Conservation (phyloP, 352 stramenopile genomes). For the Phytophthora crassamura region DNA sequence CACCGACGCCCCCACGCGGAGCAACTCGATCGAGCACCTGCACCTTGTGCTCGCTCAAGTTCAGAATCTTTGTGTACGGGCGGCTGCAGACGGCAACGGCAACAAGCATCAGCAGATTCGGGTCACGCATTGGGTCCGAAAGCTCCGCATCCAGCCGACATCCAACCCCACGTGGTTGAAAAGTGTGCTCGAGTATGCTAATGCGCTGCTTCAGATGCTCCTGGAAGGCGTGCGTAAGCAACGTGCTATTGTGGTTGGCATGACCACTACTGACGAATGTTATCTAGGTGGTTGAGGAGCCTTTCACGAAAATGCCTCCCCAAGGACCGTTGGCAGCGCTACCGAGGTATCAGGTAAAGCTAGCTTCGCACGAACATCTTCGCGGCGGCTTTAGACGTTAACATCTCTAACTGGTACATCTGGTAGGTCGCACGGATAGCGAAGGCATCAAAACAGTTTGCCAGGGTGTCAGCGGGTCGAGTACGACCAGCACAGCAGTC, state of each 20-base stretch:
- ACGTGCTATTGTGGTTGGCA: not conserved
- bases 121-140: conserved; percentile 62
- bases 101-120: conserved; percentile 72
- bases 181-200: conserved; percentile 58
- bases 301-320: conserved; percentile 70
- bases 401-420: not conserved
- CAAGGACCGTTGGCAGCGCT: conserved; percentile 60
- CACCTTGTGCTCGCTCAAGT: conserved; percentile 45
- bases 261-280: not conserved
- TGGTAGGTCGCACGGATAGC: conserved; percentile 34
- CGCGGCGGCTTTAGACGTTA: no score
- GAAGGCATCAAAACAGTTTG: conserved; percentile 15
- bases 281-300: conserved; percentile 52
- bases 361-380: not conserved
- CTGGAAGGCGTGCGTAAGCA: conserved; percentile 45
- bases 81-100: conserved; percentile 4
- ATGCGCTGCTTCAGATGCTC: conserved; percentile 61
- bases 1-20: conserved; percentile 1
- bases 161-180: conserved; percentile 66
- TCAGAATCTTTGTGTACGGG: conserved; percentile 43
- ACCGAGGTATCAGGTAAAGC: conserved; percentile 51
- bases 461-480: not conserved
- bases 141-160: conserved; percentile 60
- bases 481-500: conserved; percentile 1
- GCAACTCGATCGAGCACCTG: conserved; percentile 36